These are phyloP conservation scores for Phyllosticta citrichinensis DNA, from an alignment of 2,329 filamentous ascomycete genomes.

Conservation along the genomic window DNA sequence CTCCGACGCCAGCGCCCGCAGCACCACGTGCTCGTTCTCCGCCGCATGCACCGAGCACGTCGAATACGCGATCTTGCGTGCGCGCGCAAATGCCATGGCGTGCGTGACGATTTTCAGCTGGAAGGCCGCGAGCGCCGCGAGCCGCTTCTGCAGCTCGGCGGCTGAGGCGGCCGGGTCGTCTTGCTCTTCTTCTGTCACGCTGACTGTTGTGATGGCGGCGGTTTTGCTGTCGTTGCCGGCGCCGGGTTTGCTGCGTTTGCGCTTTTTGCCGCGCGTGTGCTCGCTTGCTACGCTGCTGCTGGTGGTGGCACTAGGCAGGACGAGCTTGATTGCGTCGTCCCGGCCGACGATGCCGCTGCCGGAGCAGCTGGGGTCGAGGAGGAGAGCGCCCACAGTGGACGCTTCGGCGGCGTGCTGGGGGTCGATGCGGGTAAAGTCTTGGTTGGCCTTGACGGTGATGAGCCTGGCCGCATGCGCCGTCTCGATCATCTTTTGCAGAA, in stretches of 20 bases:
- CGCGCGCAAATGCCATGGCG: conserved; percentile 59
- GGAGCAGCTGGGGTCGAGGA: conserved; percentile 91
- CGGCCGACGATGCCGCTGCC: conserved; percentile 89
- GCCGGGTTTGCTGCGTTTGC: conserved; percentile 17
- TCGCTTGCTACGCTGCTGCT: conserved; percentile 5
- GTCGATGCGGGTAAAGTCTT: conserved; percentile 74
- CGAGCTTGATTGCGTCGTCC: conserved; percentile 53
- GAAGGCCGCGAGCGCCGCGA: conserved; percentile 67
- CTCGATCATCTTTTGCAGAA: conserved; percentile 73
- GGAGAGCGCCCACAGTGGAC: conserved; percentile 62
- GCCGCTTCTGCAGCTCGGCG: conserved; percentile 41
- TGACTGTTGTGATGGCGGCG: conserved; percentile 10
- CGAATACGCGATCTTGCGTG: conserved; percentile 69
- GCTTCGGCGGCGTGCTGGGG: conserved; percentile 49
- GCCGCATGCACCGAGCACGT: conserved; percentile 82
- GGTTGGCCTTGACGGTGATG: conserved; percentile 59
- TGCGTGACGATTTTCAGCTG: conserved; percentile 76
- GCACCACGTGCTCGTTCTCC: conserved; percentile 83
- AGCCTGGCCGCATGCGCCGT: conserved; percentile 59
- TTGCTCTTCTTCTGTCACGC: conserved; percentile 29
- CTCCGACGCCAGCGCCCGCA: conserved; percentile 57
- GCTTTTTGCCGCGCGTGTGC: conserved; percentile 16
- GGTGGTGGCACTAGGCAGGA: conserved; percentile 36
- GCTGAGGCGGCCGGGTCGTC: conserved; percentile 14
- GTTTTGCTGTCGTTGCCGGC: conserved; percentile 14